A percentile compares a stretch with the other conserved stretches of the same genome.
Evolutionary conservation across 768 basidiomycete genomes (phyloP).

Genomic region (Cyclocybe cylindracea): DNA sequence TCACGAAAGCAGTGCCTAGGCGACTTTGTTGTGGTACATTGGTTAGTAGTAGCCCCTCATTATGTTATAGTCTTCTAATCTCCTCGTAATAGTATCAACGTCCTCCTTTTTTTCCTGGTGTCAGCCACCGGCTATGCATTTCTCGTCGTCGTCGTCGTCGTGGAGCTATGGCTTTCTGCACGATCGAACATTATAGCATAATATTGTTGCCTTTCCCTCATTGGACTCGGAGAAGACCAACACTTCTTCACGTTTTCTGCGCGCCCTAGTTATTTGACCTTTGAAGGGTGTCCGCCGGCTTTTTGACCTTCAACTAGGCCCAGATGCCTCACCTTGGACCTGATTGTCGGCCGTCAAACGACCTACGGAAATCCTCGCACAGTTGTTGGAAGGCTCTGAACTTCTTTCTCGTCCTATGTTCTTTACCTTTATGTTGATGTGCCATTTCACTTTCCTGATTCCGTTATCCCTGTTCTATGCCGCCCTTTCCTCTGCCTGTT

Average conservation of each 20-base stretch:
- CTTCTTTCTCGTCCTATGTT: no score
- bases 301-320: slow-evolving; percentile 42
- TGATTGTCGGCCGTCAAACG: slow-evolving; percentile 31
- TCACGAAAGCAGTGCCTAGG: neutral
- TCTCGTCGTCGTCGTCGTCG: no score
- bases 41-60: no score
- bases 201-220: neutral
- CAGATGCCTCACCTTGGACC: slow-evolving; percentile 16
- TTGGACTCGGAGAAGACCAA: neutral
- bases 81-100: no score
- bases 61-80: no score
- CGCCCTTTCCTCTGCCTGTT: neutral
- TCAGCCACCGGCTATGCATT: no score
- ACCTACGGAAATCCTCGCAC: slow-evolving; percentile 19
- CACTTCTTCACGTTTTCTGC: neutral
- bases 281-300: slow-evolving; percentile 30
- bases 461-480: neutral
- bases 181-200: no score
- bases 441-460: neutral
- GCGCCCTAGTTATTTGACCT: neutral
- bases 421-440: no score
- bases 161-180: no score
- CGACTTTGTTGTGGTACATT: neutral
- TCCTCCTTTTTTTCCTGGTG: no score
- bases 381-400: no score